Conservation (phyloP, 352 stramenopile genomes). For the Globisporangium iwayamae region DNA sequence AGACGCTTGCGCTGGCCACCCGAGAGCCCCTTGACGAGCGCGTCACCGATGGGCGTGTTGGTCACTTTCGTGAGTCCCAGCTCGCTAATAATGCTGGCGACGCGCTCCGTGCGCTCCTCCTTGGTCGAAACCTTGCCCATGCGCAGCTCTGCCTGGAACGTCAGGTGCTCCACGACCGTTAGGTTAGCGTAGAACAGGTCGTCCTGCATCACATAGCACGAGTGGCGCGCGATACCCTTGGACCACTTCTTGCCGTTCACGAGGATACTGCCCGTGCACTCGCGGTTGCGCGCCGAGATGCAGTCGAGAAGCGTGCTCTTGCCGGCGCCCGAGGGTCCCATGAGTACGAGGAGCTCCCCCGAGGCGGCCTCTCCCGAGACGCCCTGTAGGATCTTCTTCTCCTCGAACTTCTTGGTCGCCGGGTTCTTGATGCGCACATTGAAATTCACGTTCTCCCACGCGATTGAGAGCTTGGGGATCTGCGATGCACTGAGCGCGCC, state of each 20-base stretch:
- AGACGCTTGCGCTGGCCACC: constrained; percentile 80
- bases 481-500: constrained; percentile 21
- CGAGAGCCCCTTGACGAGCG: constrained; percentile 42
- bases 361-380: constrained; percentile 32
- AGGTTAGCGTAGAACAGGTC: constrained; percentile 82
- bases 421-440: constrained; percentile 27
- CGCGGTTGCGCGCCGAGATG: constrained; percentile 37
- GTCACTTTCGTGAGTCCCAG: constrained; percentile 35
- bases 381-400: constrained; percentile 38
- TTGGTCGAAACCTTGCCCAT: constrained; percentile 32
- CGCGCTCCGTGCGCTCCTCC: constrained; percentile 19
- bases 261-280: constrained; percentile 42
- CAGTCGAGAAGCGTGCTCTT: constrained; percentile 41
- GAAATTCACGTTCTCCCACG: constrained; percentile 31
- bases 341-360: constrained; percentile 31
- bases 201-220: constrained; percentile 81
- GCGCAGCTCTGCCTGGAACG: constrained; percentile 73
- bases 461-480: constrained; percentile 29
- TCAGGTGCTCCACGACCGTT: constrained; percentile 81
- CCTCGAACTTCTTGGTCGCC: constrained; percentile 21
- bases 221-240: constrained; percentile 21
- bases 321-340: constrained; percentile 36
- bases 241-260: constrained; percentile 53
- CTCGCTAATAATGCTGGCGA: constrained; percentile 34
- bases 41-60: constrained; percentile 47